Conservation (phyloP, 106 monocot genomes). For the Apostasia ramifera region DNA sequence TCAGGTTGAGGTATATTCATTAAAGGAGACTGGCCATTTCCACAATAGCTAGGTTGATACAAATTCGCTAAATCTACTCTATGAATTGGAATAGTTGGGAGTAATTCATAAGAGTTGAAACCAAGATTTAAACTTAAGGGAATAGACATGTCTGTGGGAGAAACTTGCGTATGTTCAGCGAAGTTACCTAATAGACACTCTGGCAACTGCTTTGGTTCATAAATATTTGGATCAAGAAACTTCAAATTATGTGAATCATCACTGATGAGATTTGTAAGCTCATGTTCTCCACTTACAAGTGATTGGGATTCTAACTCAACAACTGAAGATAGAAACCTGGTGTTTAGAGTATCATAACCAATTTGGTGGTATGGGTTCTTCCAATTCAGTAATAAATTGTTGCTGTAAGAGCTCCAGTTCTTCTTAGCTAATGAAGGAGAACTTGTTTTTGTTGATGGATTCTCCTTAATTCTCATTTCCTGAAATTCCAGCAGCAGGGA, state of each 20-base stretch:
- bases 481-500: slow-evolving; percentile 9
- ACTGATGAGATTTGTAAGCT: background rate
- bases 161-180: background rate
- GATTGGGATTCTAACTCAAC: background rate
- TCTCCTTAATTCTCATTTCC: slow-evolving; percentile 17
- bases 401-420: slow-evolving; percentile 1
- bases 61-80: slow-evolving; percentile 3
- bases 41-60: background rate
- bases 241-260: background rate
- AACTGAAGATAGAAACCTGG: background rate
- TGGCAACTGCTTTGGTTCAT: slow-evolving; percentile 7
- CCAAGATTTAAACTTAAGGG: slow-evolving; percentile 5
- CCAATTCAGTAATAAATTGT: slow-evolving; percentile 1
- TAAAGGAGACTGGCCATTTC: background rate
- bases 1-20: slow-evolving; percentile 2
- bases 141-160: slow-evolving; percentile 5
- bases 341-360: slow-evolving; percentile 3
- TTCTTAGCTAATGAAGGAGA: slow-evolving; percentile 1
- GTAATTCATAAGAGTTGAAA: slow-evolving; percentile 6
- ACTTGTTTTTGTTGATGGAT: background rate
- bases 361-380: background rate
- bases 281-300: background rate
- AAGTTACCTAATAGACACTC: slow-evolving; percentile 5
- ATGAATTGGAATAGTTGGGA: slow-evolving; percentile 4
- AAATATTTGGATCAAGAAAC: background rate